Percentiles rank a stretch among this genome's conserved stretches.
Evolutionary conservation across 306 rosid genomes (phyloP).

Genomic region (Malus sieversii): DNA sequence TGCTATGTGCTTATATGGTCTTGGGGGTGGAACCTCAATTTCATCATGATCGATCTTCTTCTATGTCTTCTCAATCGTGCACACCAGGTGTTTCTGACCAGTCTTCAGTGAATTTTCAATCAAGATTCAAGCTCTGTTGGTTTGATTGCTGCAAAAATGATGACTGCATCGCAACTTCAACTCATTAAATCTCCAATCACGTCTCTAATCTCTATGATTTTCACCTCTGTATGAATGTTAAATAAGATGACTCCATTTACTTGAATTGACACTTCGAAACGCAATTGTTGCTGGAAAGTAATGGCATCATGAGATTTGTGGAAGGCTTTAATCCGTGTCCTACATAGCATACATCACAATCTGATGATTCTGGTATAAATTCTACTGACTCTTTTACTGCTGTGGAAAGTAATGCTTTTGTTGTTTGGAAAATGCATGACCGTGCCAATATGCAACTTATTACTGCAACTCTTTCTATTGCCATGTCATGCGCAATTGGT

Average conservation of each 20-base stretch:
- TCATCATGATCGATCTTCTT: no score
- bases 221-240: no score
- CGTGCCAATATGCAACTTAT: background rate
- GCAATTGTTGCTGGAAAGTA: background rate
- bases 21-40: no score
- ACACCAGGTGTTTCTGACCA: no score
- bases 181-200: background rate
- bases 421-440: background rate
- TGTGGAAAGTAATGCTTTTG: no score
- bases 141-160: background rate
- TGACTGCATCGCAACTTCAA: background rate
- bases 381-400: background rate
- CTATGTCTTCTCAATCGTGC: no score
- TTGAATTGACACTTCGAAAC: background rate
- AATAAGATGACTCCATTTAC: no score
- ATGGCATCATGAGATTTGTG: background rate
- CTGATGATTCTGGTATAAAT: no score
- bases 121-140: no score
- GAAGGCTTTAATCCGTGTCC: background rate
- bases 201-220: background rate
- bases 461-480: background rate
- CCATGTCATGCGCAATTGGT: background rate
- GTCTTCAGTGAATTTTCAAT: no score
- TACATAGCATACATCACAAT: no score
- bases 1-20: no score